Conservation (phyloP, 495 filamentous ascomycete species). For the Lasiosphaeria hispida region DNA sequence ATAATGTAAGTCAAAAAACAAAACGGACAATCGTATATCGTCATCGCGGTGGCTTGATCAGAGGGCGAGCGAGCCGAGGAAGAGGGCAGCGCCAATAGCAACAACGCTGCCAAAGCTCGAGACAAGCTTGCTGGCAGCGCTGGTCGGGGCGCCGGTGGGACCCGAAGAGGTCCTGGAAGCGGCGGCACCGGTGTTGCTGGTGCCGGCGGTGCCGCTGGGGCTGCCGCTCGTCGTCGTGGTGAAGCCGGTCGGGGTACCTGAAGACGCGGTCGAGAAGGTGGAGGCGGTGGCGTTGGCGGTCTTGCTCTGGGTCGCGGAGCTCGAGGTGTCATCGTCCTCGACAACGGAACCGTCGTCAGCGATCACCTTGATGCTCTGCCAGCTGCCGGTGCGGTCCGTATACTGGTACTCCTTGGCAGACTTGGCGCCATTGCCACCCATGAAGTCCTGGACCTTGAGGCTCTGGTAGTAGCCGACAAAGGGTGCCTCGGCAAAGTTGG, state of each 20-base stretch:
- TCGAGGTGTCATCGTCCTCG: slow-evolving; percentile 41
- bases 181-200: slow-evolving; percentile 2
- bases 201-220: slow-evolving; percentile 15
- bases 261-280: slow-evolving; percentile 11
- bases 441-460: slow-evolving; percentile 80
- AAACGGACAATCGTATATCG: neutral
- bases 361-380: slow-evolving; percentile 71
- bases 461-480: slow-evolving; percentile 83
- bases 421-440: slow-evolving; percentile 69
- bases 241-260: neutral
- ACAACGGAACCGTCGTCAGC: slow-evolving; percentile 67
- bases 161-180: slow-evolving; percentile 7
- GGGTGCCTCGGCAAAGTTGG: slow-evolving; percentile 72
- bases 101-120: slow-evolving; percentile 19
- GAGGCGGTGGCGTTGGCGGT: slow-evolving; percentile 23
- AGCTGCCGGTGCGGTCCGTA: slow-evolving; percentile 66
- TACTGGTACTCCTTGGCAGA: slow-evolving; percentile 65
- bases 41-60: slow-evolving; percentile 24
- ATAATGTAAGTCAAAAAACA: neutral
- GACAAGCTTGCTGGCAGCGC: slow-evolving; percentile 24
- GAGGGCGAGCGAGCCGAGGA: slow-evolving; percentile 29
- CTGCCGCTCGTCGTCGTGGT: slow-evolving; percentile 15
- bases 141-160: slow-evolving; percentile 11
- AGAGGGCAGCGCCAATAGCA: slow-evolving; percentile 26
- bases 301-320: slow-evolving; percentile 21